These are phyloP conservation scores for Perilla frutescens DNA, from an alignment of 257 asterid genomes.

Conservation along the genomic window DNA sequence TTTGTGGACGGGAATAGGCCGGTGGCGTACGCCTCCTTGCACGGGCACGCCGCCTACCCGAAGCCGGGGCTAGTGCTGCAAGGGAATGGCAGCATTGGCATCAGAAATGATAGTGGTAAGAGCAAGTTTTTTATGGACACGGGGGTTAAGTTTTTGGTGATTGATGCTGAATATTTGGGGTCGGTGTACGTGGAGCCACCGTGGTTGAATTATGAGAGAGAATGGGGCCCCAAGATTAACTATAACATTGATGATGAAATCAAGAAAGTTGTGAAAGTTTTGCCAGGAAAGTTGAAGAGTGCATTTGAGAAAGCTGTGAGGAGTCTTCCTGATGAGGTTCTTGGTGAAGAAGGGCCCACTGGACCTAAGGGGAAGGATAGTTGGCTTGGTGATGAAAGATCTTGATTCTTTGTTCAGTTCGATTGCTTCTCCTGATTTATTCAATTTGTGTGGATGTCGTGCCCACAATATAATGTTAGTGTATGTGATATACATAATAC, in stretches of 20 bases:
- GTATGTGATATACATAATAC: no score
- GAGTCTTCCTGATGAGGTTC: conserved; percentile 63
- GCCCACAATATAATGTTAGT: neutral
- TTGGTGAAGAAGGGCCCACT: conserved; percentile 86
- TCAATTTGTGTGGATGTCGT: neutral
- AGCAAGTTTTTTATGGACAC: conserved; percentile 54
- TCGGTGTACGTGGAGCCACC: conserved; percentile 51
- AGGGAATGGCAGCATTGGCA: conserved; percentile 62
- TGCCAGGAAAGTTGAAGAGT: conserved; percentile 62
- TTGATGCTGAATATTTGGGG: conserved; percentile 57
- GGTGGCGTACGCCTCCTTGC: conserved; percentile 65
- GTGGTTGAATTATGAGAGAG: conserved; percentile 71
- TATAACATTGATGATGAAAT: conserved; percentile 61
- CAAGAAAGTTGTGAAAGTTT: conserved; percentile 47
- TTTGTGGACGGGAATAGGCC: conserved; percentile 59
- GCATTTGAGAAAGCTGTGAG: conserved; percentile 51
- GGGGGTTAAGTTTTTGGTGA: conserved; percentile 46
- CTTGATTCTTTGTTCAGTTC: neutral
- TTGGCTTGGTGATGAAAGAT: conserved; percentile 84
- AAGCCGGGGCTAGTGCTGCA: conserved; percentile 61
- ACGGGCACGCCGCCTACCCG: conserved; percentile 75
- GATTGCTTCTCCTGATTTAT: neutral
- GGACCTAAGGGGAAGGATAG: conserved; percentile 85
- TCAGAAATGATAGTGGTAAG: conserved; percentile 65
- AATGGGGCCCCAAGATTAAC: conserved; percentile 84